Percentiles rank a stretch among this genome's conserved stretches.
Evolutionary conservation across 176 grass and related monocot genomes (phyloP).

Genomic region (Chloris gayana): DNA sequence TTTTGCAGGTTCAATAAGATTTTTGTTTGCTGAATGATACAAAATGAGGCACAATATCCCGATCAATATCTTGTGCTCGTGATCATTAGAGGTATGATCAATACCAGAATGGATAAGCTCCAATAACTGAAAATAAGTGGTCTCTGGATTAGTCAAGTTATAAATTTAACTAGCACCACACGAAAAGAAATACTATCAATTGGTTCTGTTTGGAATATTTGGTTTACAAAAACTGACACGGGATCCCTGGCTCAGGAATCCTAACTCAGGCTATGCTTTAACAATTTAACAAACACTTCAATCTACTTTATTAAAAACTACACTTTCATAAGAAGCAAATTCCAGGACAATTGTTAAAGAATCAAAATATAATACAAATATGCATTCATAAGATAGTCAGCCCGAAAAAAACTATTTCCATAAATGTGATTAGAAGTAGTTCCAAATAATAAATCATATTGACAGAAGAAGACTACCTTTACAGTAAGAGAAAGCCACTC

Average conservation of each 20-base stretch:
- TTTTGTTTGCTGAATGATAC: slow-evolving; percentile 61
- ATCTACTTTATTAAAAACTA: too few relatives aligned
- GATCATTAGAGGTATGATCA: slow-evolving; percentile 42
- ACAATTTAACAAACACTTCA: neutral
- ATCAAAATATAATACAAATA: slow-evolving; percentile 2
- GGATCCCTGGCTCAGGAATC: slow-evolving; percentile 16
- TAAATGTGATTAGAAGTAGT: slow-evolving; percentile 5
- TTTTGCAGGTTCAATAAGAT: slow-evolving; percentile 78
- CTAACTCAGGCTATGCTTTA: neutral
- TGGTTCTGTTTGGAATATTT: slow-evolving; percentile 7
- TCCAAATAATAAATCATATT: slow-evolving; percentile 8
- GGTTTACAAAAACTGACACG: neutral
- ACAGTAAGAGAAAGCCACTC: slow-evolving; percentile 72
- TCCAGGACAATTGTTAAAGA: neutral
- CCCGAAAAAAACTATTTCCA: slow-evolving; percentile 5
- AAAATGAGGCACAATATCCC: slow-evolving; percentile 77
- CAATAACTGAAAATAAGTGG: slow-evolving; percentile 61
- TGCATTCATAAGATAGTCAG: neutral
- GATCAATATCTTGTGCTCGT: slow-evolving; percentile 67
- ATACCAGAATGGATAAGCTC: slow-evolving; percentile 50
- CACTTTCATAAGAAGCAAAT: neutral
- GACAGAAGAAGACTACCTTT: slow-evolving; percentile 63
- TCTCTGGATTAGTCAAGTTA: slow-evolving; percentile 20
- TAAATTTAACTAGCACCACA: slow-evolving; percentile 23
- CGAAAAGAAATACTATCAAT: neutral